A percentile compares a stretch with the other conserved stretches of the same genome.
Conservation (phyloP, 352 stramenopile genomes). For the Pythium sp. region DNA sequence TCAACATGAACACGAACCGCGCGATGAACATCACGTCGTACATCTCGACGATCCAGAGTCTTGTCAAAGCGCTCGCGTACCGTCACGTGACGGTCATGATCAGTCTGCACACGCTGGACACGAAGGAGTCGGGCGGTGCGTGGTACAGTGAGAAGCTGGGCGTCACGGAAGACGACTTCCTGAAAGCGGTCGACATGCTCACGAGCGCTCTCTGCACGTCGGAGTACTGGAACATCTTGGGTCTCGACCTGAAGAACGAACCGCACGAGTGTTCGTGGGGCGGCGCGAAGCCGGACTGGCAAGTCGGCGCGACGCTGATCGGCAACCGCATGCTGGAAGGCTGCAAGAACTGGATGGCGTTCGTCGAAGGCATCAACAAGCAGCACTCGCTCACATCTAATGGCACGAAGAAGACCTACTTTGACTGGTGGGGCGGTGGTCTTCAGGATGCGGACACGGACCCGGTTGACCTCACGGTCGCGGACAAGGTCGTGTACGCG, state of each 20-base stretch:
- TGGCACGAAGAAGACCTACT: conserved; percentile 39
- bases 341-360: conserved; percentile 62
- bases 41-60: conserved; percentile 56
- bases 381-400: conserved; percentile 42
- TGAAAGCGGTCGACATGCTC: conserved; percentile 47
- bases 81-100: conserved; percentile 67
- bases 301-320: conserved; percentile 55
- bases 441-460: conserved; percentile 38
- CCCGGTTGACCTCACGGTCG: conserved; percentile 37
- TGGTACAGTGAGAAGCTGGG: conserved; percentile 55
- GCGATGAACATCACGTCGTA: conserved; percentile 66
- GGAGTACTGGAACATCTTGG: conserved; percentile 71
- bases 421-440: conserved; percentile 70
- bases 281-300: conserved; percentile 35
- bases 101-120: conserved; percentile 60
- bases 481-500: conserved; percentile 69
- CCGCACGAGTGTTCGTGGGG: conserved; percentile 60
- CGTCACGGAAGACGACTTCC: conserved; percentile 55
- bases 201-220: conserved; percentile 51
- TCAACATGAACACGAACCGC: conserved; percentile 70
- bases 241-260: conserved; percentile 75
- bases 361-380: conserved; percentile 62
- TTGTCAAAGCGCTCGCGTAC: conserved; percentile 58
- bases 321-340: conserved; percentile 62
- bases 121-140: conserved; percentile 40